These are phyloP conservation scores for Klebsormidium nitens DNA, from an alignment of 139 green algal genomes.

Conservation along the genomic window DNA sequence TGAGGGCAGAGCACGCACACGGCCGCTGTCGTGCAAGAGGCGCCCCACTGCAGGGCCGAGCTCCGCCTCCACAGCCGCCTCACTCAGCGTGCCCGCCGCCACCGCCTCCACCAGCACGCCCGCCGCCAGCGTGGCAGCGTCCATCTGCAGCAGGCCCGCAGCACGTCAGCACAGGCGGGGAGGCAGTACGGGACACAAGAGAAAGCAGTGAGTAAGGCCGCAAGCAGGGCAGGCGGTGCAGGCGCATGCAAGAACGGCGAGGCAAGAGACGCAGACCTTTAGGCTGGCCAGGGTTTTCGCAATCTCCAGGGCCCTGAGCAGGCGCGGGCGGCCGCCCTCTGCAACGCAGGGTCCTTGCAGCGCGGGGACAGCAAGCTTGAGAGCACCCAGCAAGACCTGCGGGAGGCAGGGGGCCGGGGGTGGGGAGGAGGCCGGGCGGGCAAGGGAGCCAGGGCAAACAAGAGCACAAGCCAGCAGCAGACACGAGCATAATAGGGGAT, in stretches of 20 bases:
- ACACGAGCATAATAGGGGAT: too few species aligned
- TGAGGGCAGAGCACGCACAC: slow-evolving; percentile 56
- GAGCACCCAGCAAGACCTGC: slow-evolving; percentile 49
- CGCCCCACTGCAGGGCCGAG: slow-evolving; percentile 48
- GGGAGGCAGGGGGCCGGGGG: too few species aligned
- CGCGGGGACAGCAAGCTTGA: slow-evolving; percentile 54
- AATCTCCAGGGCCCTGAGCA: slow-evolving; percentile 46
- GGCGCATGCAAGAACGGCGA: too few species aligned
- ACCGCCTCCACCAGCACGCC: slow-evolving; percentile 71
- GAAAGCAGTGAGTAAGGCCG: not conserved
- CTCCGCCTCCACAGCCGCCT: slow-evolving; percentile 50
- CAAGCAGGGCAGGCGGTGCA: too few species aligned
- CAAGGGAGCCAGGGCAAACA: too few species aligned
- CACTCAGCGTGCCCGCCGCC: slow-evolving; percentile 39
- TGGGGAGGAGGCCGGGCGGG: too few species aligned
- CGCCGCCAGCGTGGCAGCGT: slow-evolving; percentile 73
- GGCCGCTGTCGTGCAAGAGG: slow-evolving; percentile 35
- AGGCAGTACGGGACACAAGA: not conserved
- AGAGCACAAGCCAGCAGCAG: too few species aligned
- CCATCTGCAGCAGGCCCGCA: slow-evolving; percentile 55
- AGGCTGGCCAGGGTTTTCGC: slow-evolving; percentile 60
- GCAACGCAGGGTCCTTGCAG: slow-evolving; percentile 26
- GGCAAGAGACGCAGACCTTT: slow-evolving; percentile 10
- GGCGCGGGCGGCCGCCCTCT: slow-evolving; percentile 9
- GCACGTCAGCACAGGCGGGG: too few species aligned